phyloP scores from a whole-genome alignment of 305 asterid species.

The Andrographis paniculata region DNA sequence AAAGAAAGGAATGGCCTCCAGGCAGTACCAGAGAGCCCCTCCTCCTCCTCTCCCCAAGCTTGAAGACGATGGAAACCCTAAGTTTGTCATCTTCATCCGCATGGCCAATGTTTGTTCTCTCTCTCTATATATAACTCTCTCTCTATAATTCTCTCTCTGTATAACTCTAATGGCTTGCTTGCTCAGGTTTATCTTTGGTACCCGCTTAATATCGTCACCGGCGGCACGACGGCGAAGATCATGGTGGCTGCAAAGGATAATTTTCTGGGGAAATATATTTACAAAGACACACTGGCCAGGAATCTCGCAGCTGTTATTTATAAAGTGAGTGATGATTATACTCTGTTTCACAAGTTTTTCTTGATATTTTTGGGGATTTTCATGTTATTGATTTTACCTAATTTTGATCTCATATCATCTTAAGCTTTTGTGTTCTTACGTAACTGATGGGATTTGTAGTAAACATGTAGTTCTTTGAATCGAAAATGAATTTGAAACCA shows the following conservation, averaged over 20 bases:
- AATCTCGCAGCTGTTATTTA: constrained; percentile 94
- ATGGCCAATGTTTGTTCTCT: constrained; percentile 58
- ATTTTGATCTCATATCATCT: too few species aligned
- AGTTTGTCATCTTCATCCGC: constrained; percentile 81
- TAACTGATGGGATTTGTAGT: too few species aligned
- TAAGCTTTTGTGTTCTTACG: too few species aligned
- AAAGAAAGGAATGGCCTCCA: constrained; percentile 78
- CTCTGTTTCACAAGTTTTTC: not conserved
- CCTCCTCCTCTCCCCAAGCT: constrained; percentile 82
- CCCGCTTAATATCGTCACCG: constrained; percentile 80
- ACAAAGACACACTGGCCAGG: constrained; percentile 87
- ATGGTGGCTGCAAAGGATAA: constrained; percentile 96
- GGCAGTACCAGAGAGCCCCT: constrained; percentile 50
- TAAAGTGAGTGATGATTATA: constrained; percentile 37
- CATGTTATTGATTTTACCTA: not conserved
- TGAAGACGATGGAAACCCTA: constrained; percentile 97
- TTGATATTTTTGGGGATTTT: not conserved
- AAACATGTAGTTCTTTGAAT: too few species aligned
- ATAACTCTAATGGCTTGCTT: not conserved
- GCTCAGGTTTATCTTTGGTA: constrained; percentile 94
- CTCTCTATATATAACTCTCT: too few species aligned
- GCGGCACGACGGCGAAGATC: constrained; percentile 96
- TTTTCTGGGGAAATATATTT: constrained; percentile 89
- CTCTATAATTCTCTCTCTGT: not conserved
- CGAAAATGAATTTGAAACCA: too few species aligned